Base-by-base conservation (phyloP, 331 rosid genomes). In the Spiraea crenata region DNA sequence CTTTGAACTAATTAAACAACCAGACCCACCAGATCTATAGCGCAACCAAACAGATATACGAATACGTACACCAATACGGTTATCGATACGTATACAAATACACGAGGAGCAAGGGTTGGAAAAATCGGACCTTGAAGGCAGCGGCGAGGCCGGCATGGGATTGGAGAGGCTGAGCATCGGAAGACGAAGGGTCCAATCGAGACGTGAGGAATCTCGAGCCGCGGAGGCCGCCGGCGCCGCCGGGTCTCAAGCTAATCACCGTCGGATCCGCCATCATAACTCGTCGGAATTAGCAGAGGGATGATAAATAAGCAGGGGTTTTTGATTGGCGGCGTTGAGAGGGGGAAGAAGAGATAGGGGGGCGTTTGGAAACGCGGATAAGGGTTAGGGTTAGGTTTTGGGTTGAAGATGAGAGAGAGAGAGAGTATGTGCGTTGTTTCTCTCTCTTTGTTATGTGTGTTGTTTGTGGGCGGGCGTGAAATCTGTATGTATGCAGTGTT, bases 211-310 rank as follows among this genome's bases (percentile, higher is more conserved):
- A 56, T 31, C 65, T 45, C 35, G 74, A 34, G 12, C 54, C 11
- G 44, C 74, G 73, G 0, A 65, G 73, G 69, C 73, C 73, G 6
- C 57, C 31, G 64, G 59, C 59, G 50, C 74, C 79, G 12, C 79
- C 73, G 5, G 79, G 73, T 51, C 73, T 67, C 61, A 75, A 75
- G 59, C 73, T 75, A 38, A 75, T 66, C 68, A 66, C 19, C 56
- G 67, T 75, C 12, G 67, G 68, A 72, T 72, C 76, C 65, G 74
- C 74, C 74, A 69, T 69, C 74, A 42, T 56, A 69, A 25, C 41
- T 69, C 4, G 42, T 19, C 7, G 48, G 31, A 25, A 25, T 25
- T 25, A 25, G 31, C 31, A 25, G 31, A n/a, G n/a, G n/a, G n/a
- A 2, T 25, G 31, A 25, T 25, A 25, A 25, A 25, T 25, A 25